Base-by-base conservation (phyloP, 1,284 basidiomycete genomes). In the Taiwanofungus camphoratus region DNA sequence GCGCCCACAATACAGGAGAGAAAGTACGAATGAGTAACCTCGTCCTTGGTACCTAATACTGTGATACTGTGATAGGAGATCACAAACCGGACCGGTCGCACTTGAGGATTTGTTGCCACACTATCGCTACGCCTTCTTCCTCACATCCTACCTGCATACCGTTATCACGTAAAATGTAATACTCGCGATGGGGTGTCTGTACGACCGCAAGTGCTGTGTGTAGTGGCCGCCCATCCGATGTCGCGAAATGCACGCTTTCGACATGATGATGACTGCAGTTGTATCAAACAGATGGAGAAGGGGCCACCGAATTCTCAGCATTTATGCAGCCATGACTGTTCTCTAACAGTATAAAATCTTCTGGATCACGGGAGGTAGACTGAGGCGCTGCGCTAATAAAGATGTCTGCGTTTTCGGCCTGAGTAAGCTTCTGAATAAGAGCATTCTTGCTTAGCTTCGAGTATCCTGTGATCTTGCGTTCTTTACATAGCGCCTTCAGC, bases 61-160 rank as follows among this genome's bases (percentile, higher is more conserved):
- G n/a, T n/a, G n/a, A n/a, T n/a, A n/a, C n/a, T n/a, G n/a, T n/a
- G n/a, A n/a, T n/a, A n/a, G n/a, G n/a, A n/a, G n/a, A n/a, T 1
- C 16, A 29, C 16, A 42, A 15, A 2, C 45, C 41, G 9, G 18
- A 21, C 5, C 31, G 24, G 26, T 68, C 62, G 47, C 84, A 87
- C 0, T 66, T 60, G n/a, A 87, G 48, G 31, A 85, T 55, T 36
- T 66, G 52, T 66, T 69, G 78, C 84, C 84, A 87, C 8, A 79
- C 64, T 2, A 54, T 46, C 8, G 71, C 70, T 16, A 87, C 66
- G 0, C 82, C 83, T 11, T 83, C 80, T 54, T 87, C 84, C 56
- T 87, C 84, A 45, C 75, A 79, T 9, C 85, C 84, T 18, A 87
- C 69, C 52, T 82, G 75, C 76, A 84, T 80, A 2, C 84, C 85